Evolutionary conservation across 192 early-diverging fungal genomes (phyloP).

Genomic region (Chytriomyces sp.): DNA sequence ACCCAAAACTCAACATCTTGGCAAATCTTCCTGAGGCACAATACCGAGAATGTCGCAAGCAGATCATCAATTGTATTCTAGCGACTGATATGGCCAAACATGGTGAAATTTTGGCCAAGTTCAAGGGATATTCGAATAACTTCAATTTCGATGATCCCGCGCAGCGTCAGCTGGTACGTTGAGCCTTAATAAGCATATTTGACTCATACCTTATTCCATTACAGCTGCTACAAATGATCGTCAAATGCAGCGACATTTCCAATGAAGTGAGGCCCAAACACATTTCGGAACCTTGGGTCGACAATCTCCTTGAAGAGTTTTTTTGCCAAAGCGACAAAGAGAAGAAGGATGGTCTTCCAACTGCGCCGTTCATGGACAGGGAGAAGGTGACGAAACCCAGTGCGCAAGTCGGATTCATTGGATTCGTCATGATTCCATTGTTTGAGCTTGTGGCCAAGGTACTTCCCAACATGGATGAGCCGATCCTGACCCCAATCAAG

Average conservation of each 20-base stretch:
- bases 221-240: conserved; percentile 56
- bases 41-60: conserved; percentile 45
- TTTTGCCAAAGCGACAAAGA: conserved; percentile 55
- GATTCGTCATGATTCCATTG: conserved; percentile 58
- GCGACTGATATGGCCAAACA: conserved; percentile 58
- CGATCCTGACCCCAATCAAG: conserved; percentile 46
- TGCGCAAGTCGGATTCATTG: conserved; percentile 53
- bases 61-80: conserved; percentile 52
- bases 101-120: conserved; percentile 47
- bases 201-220: not conserved
- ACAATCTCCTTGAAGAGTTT: conserved; percentile 56
- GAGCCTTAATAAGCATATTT: not conserved
- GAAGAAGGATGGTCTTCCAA: conserved; percentile 52
- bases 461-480: conserved; percentile 47
- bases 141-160: conserved; percentile 49
- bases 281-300: conserved; percentile 54
- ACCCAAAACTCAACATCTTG: conserved; percentile 33
- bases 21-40: conserved; percentile 24
- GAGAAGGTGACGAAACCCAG: conserved; percentile 58
- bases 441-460: conserved; percentile 50
- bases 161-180: conserved; percentile 42
- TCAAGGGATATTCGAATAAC: conserved; percentile 38
- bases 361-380: conserved; percentile 55
- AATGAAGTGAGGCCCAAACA: conserved; percentile 62
- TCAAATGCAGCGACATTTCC: conserved; percentile 60